Evolutionary conservation across 805 yeast genomes (phyloP), one percentile per base, ranked within the genome.

Genomic region (Metschnikowia vanudenii): DNA sequence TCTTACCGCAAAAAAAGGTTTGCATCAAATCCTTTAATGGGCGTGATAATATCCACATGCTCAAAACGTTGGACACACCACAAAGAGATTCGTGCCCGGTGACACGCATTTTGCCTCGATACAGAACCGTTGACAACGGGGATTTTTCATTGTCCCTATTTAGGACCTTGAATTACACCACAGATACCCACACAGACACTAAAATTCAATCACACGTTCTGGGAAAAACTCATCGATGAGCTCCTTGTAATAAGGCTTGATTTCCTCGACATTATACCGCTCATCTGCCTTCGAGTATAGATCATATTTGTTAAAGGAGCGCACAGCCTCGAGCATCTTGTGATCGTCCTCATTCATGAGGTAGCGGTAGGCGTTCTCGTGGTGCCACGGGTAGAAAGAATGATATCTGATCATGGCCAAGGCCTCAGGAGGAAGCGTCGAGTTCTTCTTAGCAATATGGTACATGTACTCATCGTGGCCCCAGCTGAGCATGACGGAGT

Each of bases 381-480:
- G 79, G 59, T 84, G 90, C 84, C 88, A 82, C 1, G 90, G 90
- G 59, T 84, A 84, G 53, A 84, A 84, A 1, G 88, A 82, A 61
- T 84, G 90, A 59, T 84, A 84, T 49, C 90, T 63, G 39, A 84
- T 83, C 87, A 84, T 84, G 1, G 89, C 88, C 44, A 84, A 66
- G 0, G 79, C 89, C 59, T 82, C 85, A 7, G 74, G 76, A 2
- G 88, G 88, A 38, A 84, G 65, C 1, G 74, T 77, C 12, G 86
- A 81, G 56, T 81, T 84, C 46, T 73, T 70, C 59, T 81, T 83
- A 11, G 87, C 87, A 28, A 84, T 68, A 57, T 83, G 87, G 54
- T 82, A 84, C 86, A 84, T 82, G 63, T 84, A 84, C 58, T 84
- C 90, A 60, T 84, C 90, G 57, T 84, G 90, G 4, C 90, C 90